Evolutionary conservation across 2,329 filamentous ascomycete species (phyloP), one percentile per base, ranked within the genome.

Genomic region (Karstenula rhodostoma): DNA sequence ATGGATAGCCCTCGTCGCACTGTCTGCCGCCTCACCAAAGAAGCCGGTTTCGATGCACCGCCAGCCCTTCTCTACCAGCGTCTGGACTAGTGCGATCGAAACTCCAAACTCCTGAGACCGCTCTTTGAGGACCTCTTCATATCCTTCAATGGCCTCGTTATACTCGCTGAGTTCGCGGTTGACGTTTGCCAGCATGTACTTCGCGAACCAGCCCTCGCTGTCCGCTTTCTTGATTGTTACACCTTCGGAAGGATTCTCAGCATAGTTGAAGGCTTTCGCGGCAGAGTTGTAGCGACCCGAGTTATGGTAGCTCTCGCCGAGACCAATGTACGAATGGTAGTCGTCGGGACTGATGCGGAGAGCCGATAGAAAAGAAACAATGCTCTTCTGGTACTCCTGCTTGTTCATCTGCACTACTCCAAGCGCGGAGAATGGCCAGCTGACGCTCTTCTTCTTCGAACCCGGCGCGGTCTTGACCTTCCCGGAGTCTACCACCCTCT

Each of bases 231-330:
- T 77, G 72, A 84, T 72, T n/a, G 82, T 77, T 0, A 85, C 77
- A 1, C 84, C 83, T 29, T 86, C 83, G 63, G 94, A 91, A 4
- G 97, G 83, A 56, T 86, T 86, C 73, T 94, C 89, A 0, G 94
- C 95, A 72, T 96, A 91, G 35, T 91, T 83, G 67, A 98, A 95
- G 0, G 95, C 93, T 73, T 95, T 94, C 3, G 91, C 92, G 0
- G 95, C 94, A n/a, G 95, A 94, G 61, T 97, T 91, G 72, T 96
- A 96, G 63, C 94, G 86, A 10, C 95, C 94, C 17, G 94, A 96
- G 68, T 92, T 95, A 74, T 97, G 91, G 73, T 99, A 99, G 73
- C 93, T 96, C 79, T 99, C 95, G n/a, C 94, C 95, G 1, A 99
- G 84, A 0, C 95, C 95, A 25, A 99, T 91, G 88, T 94, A 99